Percentiles rank a stretch among this genome's conserved stretches.
Conservation (phyloP, 306 rosid genomes). For the Pterocarpus macrocarpus region DNA sequence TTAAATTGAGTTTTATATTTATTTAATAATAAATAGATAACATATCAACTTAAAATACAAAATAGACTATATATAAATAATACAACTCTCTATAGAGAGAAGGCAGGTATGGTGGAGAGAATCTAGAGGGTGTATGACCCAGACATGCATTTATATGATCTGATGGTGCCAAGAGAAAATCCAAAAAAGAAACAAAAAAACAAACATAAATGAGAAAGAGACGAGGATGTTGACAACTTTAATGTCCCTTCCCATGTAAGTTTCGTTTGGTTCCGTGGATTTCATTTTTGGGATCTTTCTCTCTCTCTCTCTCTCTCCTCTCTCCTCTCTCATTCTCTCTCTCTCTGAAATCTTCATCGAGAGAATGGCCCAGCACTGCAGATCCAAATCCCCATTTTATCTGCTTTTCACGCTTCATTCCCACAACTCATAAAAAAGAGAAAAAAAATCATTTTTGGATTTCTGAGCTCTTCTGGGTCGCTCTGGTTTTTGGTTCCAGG, state of each 20-base stretch:
- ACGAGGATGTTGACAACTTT: constrained; percentile 55
- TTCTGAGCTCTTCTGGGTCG: constrained; percentile 24
- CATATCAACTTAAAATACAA: too few relatives aligned
- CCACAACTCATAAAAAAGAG: neutral
- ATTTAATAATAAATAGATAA: too few relatives aligned
- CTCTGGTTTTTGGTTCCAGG: neutral
- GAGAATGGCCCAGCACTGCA: constrained; percentile 69
- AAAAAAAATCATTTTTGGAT: constrained; percentile 41
- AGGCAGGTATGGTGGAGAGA: constrained; percentile 53
- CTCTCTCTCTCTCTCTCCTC: constrained; percentile 40
- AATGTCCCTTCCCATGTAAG: constrained; percentile 71
- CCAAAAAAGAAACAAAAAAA: constrained; percentile 25
- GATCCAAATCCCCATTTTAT: constrained; percentile 62
- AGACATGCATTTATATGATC: constrained; percentile 39
- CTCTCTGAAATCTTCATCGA: constrained; percentile 51
- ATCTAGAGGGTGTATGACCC: constrained; percentile 57
- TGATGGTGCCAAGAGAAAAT: constrained; percentile 14
- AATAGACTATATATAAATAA: too few relatives aligned
- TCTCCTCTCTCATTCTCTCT: constrained; percentile 38
- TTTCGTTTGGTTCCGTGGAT: constrained; percentile 57
- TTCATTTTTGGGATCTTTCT: constrained; percentile 53
- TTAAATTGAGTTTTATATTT: too few relatives aligned
- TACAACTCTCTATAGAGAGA: neutral
- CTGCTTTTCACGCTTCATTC: constrained; percentile 43
- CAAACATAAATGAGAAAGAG: constrained; percentile 53